phyloP scores from a whole-genome alignment of 306 rosid genomes.

The Cicer arietinum region DNA sequence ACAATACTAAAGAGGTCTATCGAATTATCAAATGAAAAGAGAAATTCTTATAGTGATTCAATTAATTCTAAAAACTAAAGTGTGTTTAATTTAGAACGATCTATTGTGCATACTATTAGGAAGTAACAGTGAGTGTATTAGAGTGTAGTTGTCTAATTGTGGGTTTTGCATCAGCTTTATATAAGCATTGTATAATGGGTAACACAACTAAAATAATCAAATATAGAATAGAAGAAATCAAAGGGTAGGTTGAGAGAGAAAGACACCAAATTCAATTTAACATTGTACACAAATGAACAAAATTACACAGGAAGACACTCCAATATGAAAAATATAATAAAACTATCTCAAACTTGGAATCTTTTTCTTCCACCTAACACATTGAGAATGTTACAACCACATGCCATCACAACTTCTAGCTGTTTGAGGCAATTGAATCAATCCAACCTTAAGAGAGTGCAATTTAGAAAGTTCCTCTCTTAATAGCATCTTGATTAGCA shows the following conservation, averaged over 20 bases:
- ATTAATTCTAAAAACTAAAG: no score
- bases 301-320: constrained; percentile 48
- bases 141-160: no score
- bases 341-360: constrained; percentile 48
- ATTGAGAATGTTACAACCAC: constrained; percentile 51
- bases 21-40: no score
- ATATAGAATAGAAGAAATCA: background rate
- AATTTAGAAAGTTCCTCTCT: constrained; percentile 54
- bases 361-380: constrained; percentile 40
- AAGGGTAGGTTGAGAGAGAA: constrained; percentile 31
- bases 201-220: background rate
- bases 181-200: no score
- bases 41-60: no score
- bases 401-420: constrained; percentile 74
- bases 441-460: background rate
- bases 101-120: no score
- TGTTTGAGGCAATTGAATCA: constrained; percentile 57
- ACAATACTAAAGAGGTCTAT: no score
- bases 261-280: constrained; percentile 31
- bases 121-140: no score
- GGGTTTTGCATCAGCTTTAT: no score
- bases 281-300: constrained; percentile 47
- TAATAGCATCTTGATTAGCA: constrained; percentile 65
- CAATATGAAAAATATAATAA: constrained; percentile 40
- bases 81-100: no score